phyloP scores from a whole-genome alignment of 1,139 yeast species.

The Yarrowia galli region DNA sequence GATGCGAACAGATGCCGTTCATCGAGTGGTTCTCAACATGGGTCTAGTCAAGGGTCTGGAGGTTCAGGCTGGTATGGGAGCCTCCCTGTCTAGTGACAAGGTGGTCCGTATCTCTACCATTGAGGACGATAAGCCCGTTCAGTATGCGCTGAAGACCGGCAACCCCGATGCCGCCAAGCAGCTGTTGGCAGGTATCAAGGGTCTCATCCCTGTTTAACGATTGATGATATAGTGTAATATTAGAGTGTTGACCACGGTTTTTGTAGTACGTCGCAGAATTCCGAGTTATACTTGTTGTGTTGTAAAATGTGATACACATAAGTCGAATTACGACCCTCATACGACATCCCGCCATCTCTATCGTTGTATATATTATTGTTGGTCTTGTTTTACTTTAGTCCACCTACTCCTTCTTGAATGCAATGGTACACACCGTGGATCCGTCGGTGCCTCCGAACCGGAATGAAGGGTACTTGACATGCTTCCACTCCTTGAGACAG shows the following conservation, averaged over 20 bases:
- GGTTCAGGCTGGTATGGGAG: constrained; percentile 79
- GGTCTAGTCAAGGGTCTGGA: constrained; percentile 67
- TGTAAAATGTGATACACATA: too few relatives aligned
- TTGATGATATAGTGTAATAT: constrained; percentile 3
- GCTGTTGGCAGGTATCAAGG: constrained; percentile 61
- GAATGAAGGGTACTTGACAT: constrained; percentile 77
- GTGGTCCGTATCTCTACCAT: constrained; percentile 72
- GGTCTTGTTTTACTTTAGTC: neutral
- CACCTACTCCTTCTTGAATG: constrained; percentile 54
- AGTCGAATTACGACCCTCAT: too few relatives aligned
- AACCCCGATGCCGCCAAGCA: constrained; percentile 66
- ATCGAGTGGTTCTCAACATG: constrained; percentile 81
- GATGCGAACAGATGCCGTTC: constrained; percentile 89
- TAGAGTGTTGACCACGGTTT: neutral
- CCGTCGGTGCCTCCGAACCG: constrained; percentile 91
- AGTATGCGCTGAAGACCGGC: constrained; percentile 79
- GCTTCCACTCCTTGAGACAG: constrained; percentile 64
- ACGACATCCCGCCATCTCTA: too few relatives aligned
- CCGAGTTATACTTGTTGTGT: too few relatives aligned
- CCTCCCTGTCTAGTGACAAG: constrained; percentile 79
- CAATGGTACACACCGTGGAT: constrained; percentile 84
- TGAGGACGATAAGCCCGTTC: constrained; percentile 72
- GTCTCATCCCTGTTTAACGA: constrained; percentile 47
- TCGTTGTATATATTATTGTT: too few relatives aligned
- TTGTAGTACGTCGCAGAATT: too few relatives aligned